phyloP scores from a whole-genome alignment of 352 stramenopile genomes.

The Phytopythium montanum region DNA sequence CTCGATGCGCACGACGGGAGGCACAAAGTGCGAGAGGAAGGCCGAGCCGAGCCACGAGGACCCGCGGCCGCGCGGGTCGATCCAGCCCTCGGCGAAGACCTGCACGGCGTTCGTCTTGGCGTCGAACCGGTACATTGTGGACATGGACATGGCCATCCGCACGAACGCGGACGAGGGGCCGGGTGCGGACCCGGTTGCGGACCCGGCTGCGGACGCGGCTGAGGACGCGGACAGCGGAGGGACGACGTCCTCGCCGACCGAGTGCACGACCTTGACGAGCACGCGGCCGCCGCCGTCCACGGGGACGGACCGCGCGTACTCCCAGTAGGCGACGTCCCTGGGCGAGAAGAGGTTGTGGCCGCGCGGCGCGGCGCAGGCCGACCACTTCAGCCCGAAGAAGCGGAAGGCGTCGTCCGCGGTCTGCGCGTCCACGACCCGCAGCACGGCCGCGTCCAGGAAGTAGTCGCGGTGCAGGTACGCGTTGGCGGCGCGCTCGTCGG shows the following conservation, averaged over 20 bases:
- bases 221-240: constrained; percentile 25
- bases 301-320: constrained; percentile 49
- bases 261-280: constrained; percentile 59
- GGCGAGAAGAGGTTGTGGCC: constrained; percentile 49
- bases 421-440: constrained; percentile 58
- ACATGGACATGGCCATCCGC: constrained; percentile 47
- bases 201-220: constrained; percentile 8
- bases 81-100: constrained; percentile 57
- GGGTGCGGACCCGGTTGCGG: too few relatives aligned
- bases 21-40: constrained; percentile 62
- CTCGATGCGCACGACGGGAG: constrained; percentile 55
- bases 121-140: constrained; percentile 65
- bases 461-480: constrained; percentile 57
- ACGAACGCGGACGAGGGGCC: constrained; percentile 32
- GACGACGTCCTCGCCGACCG: constrained; percentile 47
- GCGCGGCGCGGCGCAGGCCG: constrained; percentile 38
- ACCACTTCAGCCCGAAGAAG: constrained; percentile 81
- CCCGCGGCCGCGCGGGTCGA: constrained; percentile 48
- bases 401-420: constrained; percentile 57
- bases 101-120: constrained; percentile 46
- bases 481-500: constrained; percentile 53
- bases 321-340: constrained; percentile 57
- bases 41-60: constrained; percentile 49
- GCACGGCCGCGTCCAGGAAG: constrained; percentile 66
- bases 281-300: constrained; percentile 37